phyloP scores from a whole-genome alignment of 163 green algal genomes.

The Scenedesmus sp. region DNA sequence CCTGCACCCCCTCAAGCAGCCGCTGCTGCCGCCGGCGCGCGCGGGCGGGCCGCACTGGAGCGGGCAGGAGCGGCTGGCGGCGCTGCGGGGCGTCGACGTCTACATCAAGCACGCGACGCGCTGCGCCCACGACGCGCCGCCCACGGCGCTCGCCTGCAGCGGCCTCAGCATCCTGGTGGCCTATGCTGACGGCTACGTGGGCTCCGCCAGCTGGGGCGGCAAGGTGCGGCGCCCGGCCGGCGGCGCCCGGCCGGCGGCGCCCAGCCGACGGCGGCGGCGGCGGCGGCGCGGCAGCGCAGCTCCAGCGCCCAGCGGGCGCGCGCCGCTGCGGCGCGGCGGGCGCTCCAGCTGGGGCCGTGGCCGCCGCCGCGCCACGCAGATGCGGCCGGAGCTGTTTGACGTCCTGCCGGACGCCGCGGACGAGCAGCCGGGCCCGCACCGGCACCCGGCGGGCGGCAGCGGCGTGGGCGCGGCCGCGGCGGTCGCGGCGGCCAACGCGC shows the following conservation, averaged over 20 bases:
- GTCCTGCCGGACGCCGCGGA: constrained; percentile 16
- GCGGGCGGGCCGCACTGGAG: background rate
- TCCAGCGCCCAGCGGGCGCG: no score
- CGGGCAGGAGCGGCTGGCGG: background rate
- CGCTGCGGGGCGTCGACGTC: background rate
- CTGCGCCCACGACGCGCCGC: background rate
- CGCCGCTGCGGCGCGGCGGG: no score
- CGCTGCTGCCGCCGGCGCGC: background rate
- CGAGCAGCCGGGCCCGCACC: background rate
- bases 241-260: background rate
- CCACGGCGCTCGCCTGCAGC: constrained; percentile 16
- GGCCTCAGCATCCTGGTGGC: constrained; percentile 58
- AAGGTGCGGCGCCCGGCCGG: constrained; percentile 57
- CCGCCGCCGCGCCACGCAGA: constrained; percentile 28
- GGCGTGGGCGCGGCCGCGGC: constrained; percentile 3
- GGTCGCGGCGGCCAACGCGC: constrained; percentile 27
- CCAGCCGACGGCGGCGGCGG: background rate
- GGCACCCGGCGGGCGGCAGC: background rate
- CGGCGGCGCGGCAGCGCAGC: background rate
- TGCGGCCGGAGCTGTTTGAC: constrained; percentile 73
- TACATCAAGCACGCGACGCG: constrained; percentile 7
- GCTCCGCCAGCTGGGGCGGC: constrained; percentile 68
- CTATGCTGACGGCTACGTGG: constrained; percentile 69
- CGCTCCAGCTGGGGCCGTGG: no score
- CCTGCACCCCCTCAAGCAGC: constrained; percentile 22